Evolutionary conservation across 2,329 filamentous ascomycete species (phyloP), one percentile per base, ranked within the genome.

Genomic region (Lecanicillium sp.): DNA sequence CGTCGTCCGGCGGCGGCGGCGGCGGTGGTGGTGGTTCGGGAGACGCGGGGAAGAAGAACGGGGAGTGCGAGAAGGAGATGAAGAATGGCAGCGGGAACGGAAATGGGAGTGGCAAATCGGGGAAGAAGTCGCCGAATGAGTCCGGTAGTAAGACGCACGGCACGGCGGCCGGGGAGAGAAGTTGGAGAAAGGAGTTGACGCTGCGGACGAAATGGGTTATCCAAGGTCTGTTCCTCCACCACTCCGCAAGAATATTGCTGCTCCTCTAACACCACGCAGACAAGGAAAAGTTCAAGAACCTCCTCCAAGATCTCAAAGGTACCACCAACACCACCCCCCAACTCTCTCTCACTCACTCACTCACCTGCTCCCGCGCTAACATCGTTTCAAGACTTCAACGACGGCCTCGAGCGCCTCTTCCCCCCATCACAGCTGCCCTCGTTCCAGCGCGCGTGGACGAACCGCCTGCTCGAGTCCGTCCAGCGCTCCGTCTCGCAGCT

Each of bases 371-470:
- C 17, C 54, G n/a, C n/a, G n/a, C n/a, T n/a, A n/a, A n/a, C n/a
- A n/a, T n/a, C n/a, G n/a, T n/a, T n/a, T n/a, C n/a, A n/a, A 65
- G 70, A 72, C 57, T 72, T 68, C 57, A 74, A 73, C 56, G 68
- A 74, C 57, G 69, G 71, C 33, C 60, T 74, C 11, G 70, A 73
- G 51, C 67, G 69, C 39, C 62, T 73, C 40, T 73, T 73, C 57
- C 71, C 70, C 12, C 60, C 64, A 6, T 62, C 64, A 2, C 62
- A 69, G 49, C 56, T 73, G 6, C 62, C 63, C 14, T 71, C 66
- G 8, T 62, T 72, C 19, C 68, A 71, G 50, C 65, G 70, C 12
- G 64, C 68, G n/a, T 73, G 70, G 70, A 69, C 66, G 11, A 67
- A 71, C 52, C 68, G 71, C 49, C 64, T 74, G 23, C 63, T 74